Conservation (phyloP, 1,139 yeast genomes). For the Eremothecium sinecaudum region DNA sequence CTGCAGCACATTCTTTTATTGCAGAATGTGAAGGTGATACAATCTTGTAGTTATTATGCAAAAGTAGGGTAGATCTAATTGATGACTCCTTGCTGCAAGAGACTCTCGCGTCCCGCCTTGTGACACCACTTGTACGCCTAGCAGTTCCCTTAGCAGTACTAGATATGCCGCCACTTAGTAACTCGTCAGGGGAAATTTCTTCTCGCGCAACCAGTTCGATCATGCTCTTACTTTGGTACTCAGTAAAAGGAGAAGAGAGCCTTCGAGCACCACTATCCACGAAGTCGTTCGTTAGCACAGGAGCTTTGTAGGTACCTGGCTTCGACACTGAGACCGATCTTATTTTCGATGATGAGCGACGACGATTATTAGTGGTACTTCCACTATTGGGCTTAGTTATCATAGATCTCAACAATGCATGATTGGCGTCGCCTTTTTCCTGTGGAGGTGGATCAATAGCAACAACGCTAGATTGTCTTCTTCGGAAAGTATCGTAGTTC, state of each 20-base stretch:
- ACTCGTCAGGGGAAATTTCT: constrained; percentile 1
- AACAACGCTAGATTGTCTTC: constrained; percentile 23
- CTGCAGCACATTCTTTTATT: background rate
- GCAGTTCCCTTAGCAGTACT: constrained; percentile 8
- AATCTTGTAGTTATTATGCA: constrained; percentile 9
- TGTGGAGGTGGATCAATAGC: constrained; percentile 19
- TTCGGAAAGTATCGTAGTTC: constrained; percentile 13
- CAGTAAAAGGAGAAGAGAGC: constrained; percentile 8
- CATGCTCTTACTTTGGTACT: constrained; percentile 9
- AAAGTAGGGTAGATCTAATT: constrained; percentile 18
- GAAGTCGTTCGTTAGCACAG: constrained; percentile 3
- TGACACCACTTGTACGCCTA: constrained; percentile 5
- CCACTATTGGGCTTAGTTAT: constrained; percentile 1
- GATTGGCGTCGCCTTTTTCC: constrained; percentile 13
- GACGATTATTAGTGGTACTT: constrained; percentile 7
- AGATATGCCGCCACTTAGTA: background rate
- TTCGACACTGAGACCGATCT: constrained; percentile 14
- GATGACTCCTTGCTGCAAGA: constrained; percentile 26
- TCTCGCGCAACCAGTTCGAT: constrained; percentile 14
- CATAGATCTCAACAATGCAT: background rate
- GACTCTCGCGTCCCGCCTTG: constrained; percentile 20
- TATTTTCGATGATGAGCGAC: constrained; percentile 11
- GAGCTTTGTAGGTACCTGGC: constrained; percentile 9
- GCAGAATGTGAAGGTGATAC: constrained; percentile 6
- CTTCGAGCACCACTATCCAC: constrained; percentile 6